These are phyloP conservation scores for Didymella exigua DNA, from an alignment of 2,329 filamentous ascomycete genomes.

Conservation along the genomic window DNA sequence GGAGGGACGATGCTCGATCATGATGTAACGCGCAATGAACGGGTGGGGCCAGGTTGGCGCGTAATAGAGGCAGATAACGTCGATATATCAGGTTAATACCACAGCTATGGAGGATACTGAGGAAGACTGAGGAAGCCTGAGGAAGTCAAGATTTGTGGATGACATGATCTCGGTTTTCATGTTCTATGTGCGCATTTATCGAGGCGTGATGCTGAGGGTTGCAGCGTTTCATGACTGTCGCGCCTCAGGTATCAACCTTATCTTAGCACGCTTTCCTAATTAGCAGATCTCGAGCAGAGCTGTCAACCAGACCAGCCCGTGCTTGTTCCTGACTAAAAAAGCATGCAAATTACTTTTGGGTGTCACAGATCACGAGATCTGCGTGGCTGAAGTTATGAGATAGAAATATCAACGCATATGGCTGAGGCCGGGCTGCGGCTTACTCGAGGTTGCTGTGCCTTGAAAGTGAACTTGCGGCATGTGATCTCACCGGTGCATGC, in stretches of 20 bases:
- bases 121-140: background rate
- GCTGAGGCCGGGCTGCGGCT: background rate
- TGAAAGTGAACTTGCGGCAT: constrained; percentile 6
- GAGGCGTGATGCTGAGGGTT: constrained; percentile 7
- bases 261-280: constrained; percentile 16
- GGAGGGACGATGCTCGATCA: constrained; percentile 21
- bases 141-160: background rate
- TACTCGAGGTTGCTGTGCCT: constrained; percentile 6
- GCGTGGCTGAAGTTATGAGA: background rate
- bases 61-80: constrained; percentile 1
- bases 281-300: background rate
- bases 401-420: background rate
- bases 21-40: constrained; percentile 11
- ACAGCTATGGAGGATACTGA: background rate
- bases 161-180: background rate
- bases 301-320: background rate
- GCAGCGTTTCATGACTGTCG: constrained; percentile 15
- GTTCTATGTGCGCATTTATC: constrained; percentile 4
- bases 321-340: constrained; percentile 1
- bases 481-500: constrained; percentile 17
- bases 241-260: constrained; percentile 13
- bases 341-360: background rate
- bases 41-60: constrained; percentile 10
- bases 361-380: background rate
- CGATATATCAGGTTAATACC: background rate